Evolutionary conservation across 495 filamentous ascomycete genomes (phyloP).

Genomic region (Xylaria longipes): DNA sequence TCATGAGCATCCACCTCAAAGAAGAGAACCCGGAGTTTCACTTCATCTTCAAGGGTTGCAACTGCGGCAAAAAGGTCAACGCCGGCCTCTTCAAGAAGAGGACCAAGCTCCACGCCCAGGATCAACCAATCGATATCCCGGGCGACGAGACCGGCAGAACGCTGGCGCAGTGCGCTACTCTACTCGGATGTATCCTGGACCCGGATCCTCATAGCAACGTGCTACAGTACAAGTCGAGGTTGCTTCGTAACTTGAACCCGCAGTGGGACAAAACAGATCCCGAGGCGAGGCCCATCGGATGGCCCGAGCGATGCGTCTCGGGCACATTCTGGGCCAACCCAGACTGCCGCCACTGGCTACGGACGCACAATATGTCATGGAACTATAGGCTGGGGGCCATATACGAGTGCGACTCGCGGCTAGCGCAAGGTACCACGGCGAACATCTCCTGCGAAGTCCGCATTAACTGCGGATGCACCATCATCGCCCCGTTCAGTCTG

Average conservation of each 20-base stretch:
- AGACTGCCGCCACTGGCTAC: neutral
- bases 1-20: slow-evolving; percentile 31
- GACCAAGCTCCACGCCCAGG: slow-evolving; percentile 24
- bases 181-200: slow-evolving; percentile 31
- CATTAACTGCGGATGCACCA: slow-evolving; percentile 35
- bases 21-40: slow-evolving; percentile 26
- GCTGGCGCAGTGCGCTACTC: slow-evolving; percentile 34
- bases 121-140: slow-evolving; percentile 3
- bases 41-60: slow-evolving; percentile 37
- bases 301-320: slow-evolving; percentile 34
- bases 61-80: slow-evolving; percentile 33
- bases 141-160: slow-evolving; percentile 34
- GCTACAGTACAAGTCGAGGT: neutral
- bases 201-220: neutral
- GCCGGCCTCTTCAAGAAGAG: slow-evolving; percentile 29
- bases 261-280: slow-evolving; percentile 23
- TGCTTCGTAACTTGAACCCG: neutral
- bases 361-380: slow-evolving; percentile 31
- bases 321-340: slow-evolving; percentile 29
- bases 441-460: slow-evolving; percentile 29
- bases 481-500: slow-evolving; percentile 32
- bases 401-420: slow-evolving; percentile 29
- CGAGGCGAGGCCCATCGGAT: slow-evolving; percentile 30
- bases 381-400: slow-evolving; percentile 29
- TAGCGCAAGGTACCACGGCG: slow-evolving; percentile 30